Evolutionary conservation across 1,284 basidiomycete genomes (phyloP), one percentile per base, ranked within the genome.

Genomic region (Ganoderma sp.): DNA sequence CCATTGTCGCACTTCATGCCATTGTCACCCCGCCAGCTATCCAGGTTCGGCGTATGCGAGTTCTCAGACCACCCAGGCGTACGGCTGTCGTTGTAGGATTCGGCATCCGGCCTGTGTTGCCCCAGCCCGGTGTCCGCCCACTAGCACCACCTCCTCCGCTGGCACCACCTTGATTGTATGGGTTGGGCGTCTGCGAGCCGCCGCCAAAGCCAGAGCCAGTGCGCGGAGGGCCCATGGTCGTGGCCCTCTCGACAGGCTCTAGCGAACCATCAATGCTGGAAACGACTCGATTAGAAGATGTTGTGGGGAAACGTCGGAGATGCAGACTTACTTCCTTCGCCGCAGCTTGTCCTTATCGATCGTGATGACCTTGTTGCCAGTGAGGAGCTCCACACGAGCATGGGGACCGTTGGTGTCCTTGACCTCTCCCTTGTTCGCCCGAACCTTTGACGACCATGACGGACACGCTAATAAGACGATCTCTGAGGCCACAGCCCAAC

Each of bases 401-500:
- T 91, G 84, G 59, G 87, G 85, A 15, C 96, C 97, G 67, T 96
- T 97, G 15, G 96, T 95, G 77, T 99, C 98, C 80, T 97, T 99
- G 84, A 99, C 85, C 74, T 97, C 92, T 10, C 96, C 95, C 81
- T 99, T 99, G 79, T 93, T 90, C 25, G 2, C 2, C 2, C 0
- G 94, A 88, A 2, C 98, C 97, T 77, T 94, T 93, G 70, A 95
- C 85, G 28, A 99, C 90, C 17, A 88, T 88, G 19, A 99, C 95
- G 4, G 86, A 84, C 2, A 89, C 86, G 41, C 96, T 96, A 74
- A 96, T 91, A 75, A 95, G 86, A 50, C 93, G 86, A 79, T 98
- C 96, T n/a, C n/a, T n/a, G n/a, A n/a, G n/a, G n/a, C n/a, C n/a
- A n/a, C n/a, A n/a, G n/a, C n/a, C n/a, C n/a, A n/a, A n/a, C n/a